These are phyloP conservation scores for Sporothrix pallida DNA, from an alignment of 2,329 filamentous ascomycete species.

Conservation along the genomic window DNA sequence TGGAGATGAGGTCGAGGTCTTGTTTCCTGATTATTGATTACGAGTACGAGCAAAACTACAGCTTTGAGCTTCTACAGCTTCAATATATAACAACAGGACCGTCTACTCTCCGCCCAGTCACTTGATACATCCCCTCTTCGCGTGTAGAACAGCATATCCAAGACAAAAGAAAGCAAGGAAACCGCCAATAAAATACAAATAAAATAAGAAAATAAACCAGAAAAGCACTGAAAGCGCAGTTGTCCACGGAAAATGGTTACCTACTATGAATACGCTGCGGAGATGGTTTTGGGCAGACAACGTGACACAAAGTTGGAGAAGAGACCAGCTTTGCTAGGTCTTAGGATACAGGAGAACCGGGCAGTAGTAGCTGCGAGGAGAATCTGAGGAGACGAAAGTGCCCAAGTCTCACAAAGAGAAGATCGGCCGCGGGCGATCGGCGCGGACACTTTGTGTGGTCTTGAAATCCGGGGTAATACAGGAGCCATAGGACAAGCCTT, in stretches of 20 bases:
- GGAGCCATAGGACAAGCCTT: too few relatives aligned
- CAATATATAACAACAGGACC: not conserved
- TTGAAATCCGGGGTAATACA: too few relatives aligned
- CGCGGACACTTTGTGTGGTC: not conserved
- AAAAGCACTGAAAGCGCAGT: too few relatives aligned
- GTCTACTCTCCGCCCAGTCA: not conserved
- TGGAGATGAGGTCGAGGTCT: not conserved
- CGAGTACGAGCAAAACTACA: too few relatives aligned
- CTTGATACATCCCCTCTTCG: not conserved
- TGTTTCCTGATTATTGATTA: too few relatives aligned
- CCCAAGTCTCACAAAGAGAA: not conserved
- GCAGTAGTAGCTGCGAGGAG: not conserved
- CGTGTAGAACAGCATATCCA: slow-evolving; percentile 6
- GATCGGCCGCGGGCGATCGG: not conserved
- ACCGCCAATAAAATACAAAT: too few relatives aligned
- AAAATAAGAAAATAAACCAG: too few relatives aligned
- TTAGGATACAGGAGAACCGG: slow-evolving; percentile 20
- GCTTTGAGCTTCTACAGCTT: not conserved
- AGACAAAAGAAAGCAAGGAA: not conserved
- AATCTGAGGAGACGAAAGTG: not conserved
- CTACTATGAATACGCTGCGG: slow-evolving; percentile 14
- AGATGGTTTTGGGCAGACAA: not conserved
- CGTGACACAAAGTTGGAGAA: slow-evolving; percentile 4
- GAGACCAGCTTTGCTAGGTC: not conserved
- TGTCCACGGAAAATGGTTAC: slow-evolving; percentile 10